Conservation (phyloP, 2,329 filamentous ascomycete genomes). For the Aaosphaeria pasadenensis region DNA sequence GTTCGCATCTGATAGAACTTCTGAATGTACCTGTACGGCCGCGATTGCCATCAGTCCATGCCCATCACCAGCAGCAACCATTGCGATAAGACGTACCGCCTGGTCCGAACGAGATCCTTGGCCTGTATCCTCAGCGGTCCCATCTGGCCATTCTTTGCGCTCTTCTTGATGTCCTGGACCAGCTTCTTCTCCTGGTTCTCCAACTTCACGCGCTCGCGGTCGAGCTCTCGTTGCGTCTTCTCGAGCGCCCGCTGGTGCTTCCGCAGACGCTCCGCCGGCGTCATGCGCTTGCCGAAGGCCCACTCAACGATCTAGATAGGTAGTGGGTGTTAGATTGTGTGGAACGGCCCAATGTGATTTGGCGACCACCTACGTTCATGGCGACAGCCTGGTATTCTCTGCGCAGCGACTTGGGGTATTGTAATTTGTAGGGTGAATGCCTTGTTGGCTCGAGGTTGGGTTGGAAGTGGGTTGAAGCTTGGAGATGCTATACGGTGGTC, state of each 20-base stretch:
- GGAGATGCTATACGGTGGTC: too few relatives aligned
- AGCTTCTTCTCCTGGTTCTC: constrained; percentile 99
- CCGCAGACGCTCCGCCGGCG: constrained; percentile 84
- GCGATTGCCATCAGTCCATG: constrained; percentile 5
- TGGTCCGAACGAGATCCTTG: constrained; percentile 90
- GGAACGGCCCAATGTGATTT: constrained; percentile 12
- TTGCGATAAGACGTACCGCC: constrained; percentile 53
- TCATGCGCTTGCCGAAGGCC: constrained; percentile 99
- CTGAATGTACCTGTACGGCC: constrained; percentile 71
- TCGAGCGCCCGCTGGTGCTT: constrained; percentile 96
- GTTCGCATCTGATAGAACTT: constrained; percentile 99
- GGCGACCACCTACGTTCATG: constrained; percentile 56
- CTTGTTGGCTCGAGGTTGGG: too few relatives aligned
- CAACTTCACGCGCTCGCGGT: constrained; percentile 90
- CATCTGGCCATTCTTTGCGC: constrained; percentile 96
- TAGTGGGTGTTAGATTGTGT: neutral
- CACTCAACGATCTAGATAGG: constrained; percentile 81
- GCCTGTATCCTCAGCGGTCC: constrained; percentile 98
- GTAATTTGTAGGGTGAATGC: neutral
- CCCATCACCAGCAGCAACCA: neutral
- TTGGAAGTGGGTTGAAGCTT: too few relatives aligned
- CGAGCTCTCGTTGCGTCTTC: constrained; percentile 94
- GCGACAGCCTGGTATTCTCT: constrained; percentile 11
- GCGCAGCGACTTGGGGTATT: neutral
- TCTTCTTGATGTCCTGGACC: constrained; percentile 94